Percentiles rank a stretch among this genome's conserved stretches.
These are phyloP conservation scores for Suillus placidus DNA, from an alignment of 768 basidiomycete genomes.

Conservation along the genomic window DNA sequence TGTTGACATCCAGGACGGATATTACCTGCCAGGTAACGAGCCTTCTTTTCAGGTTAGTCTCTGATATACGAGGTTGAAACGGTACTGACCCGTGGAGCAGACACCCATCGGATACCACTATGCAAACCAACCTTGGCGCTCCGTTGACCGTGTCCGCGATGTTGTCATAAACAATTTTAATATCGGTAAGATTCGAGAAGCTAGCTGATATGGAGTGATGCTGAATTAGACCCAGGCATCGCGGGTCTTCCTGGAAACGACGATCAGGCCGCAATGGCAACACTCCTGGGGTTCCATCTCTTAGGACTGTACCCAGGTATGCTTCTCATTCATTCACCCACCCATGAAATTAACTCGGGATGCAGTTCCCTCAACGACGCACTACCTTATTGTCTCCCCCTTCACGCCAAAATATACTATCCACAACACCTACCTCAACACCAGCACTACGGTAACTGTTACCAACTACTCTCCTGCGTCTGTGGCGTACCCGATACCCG, in stretches of 20 bases:
- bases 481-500: conserved; percentile 58
- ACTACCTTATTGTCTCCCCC: conserved; percentile 66
- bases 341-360: not conserved
- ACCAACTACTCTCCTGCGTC: conserved; percentile 59
- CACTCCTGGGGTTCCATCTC: conserved; percentile 63
- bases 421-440: conserved; percentile 65
- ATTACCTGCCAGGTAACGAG: conserved; percentile 66
- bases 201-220: not conserved
- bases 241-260: conserved; percentile 74
- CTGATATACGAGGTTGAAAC: not conserved
- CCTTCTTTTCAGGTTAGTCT: conserved; percentile 64
- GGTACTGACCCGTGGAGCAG: conserved; percentile 29
- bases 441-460: conserved; percentile 63
- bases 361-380: conserved; percentile 62
- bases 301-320: conserved; percentile 68
- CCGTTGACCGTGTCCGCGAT: conserved; percentile 62
- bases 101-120: conserved; percentile 74
- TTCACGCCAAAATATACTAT: conserved; percentile 72
- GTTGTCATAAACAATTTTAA: conserved; percentile 70
- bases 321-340: not conserved
- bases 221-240: conserved; percentile 41
- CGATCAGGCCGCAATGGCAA: conserved; percentile 73
- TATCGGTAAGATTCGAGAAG: conserved; percentile 49
- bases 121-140: conserved; percentile 61
- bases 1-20: conserved; percentile 46